Evolutionary conservation across 257 asterid genomes (phyloP).

Genomic region (Solanum pennellii): DNA sequence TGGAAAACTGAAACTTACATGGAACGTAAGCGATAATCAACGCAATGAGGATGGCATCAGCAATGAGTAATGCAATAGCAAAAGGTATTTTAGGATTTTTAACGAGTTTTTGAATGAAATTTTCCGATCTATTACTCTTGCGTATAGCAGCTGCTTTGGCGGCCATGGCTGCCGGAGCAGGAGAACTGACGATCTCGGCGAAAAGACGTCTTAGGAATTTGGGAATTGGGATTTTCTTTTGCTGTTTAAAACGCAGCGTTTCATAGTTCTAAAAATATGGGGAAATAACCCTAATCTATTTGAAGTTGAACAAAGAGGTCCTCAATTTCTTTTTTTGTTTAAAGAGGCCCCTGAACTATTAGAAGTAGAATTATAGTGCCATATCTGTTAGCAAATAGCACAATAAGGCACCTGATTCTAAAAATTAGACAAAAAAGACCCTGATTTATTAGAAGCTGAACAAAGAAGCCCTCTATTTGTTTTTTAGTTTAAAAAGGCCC

Average conservation of each 20-base stretch:
- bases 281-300: not conserved
- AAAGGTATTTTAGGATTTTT: conserved; percentile 26
- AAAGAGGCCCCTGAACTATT: not conserved
- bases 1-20: conserved; percentile 31
- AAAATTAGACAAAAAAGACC: not conserved
- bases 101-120: conserved; percentile 5
- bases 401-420: not conserved
- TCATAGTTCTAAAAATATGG: not conserved
- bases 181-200: not conserved
- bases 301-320: not conserved
- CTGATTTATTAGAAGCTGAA: not conserved
- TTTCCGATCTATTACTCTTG: conserved; percentile 5
- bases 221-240: not conserved
- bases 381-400: not conserved
- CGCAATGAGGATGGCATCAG: conserved; percentile 56
- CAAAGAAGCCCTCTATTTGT: not conserved
- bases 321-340: not conserved
- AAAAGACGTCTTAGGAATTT: not conserved
- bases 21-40: conserved; percentile 73
- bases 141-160: conserved; percentile 21
- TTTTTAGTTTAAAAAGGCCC: not conserved
- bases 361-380: not conserved
- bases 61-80: conserved; percentile 46
- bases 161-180: conserved; percentile 33
- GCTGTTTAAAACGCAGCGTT: not conserved